Evolutionary conservation across 2,329 filamentous ascomycete genomes (phyloP), one percentile per base, ranked within the genome.

Genomic region (Xylaria sp.): DNA sequence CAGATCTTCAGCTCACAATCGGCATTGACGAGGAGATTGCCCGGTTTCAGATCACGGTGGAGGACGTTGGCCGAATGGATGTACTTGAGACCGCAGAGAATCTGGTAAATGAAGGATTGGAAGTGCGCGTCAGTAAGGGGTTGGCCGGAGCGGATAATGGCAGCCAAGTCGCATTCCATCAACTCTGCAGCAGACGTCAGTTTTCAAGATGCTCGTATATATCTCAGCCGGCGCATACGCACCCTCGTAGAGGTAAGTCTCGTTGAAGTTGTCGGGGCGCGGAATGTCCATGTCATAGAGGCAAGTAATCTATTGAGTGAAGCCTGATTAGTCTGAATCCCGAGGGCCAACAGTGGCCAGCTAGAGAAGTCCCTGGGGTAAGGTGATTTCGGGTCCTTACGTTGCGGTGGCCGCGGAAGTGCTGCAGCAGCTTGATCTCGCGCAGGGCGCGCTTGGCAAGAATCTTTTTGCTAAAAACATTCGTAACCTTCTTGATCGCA

Each of bases 381-480:
- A 4, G 37, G 18, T 18, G 13, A 19, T 56, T 39, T 10, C 18
- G n/a, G 11, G 48, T 23, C 54, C 85, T 77, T 79, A 92, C 88
- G 75, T 93, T 93, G 71, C 90, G 87, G 72, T 93, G 90, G 56
- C 90, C 90, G 70, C 94, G 85, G 80, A 99, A 99, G 78, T 99
- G 94, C 80, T 97, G 93, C 66, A 99, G 83, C 68, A 99, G 84
- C 84, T 97, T 99, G 79, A 99, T 97, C 80, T 99, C 94, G 76
- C 94, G 87, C 81, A 99, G 78, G 54, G 94, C 94, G 72, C 94
- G 90, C 86, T 99, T 99, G 70, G 94, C 94, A 67, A 99, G 83
- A 69, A 99, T 99, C 86, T 97, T 97, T 81, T 99, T 99, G 84
- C 92, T 97, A 78, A 99, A 99, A 70, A 99, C 93, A 89, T 99